phyloP scores from a whole-genome alignment of 2,329 filamentous ascomycete species.

The Dryadomyces quercus-mongolicae region DNA sequence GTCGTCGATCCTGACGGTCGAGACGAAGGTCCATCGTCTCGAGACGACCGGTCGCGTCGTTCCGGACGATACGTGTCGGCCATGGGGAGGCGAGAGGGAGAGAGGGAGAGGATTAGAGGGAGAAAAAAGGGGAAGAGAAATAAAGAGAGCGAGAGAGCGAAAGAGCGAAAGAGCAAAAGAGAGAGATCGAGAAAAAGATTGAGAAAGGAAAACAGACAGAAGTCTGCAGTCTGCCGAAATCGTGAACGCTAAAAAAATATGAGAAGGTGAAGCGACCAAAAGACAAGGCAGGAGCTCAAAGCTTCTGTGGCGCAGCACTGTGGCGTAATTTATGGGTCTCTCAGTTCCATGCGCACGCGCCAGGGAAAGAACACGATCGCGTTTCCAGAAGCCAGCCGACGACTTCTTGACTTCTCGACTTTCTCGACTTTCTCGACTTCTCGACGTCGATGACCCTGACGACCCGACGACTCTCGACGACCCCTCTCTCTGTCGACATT shows the following conservation, averaged over 20 bases:
- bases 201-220: not conserved
- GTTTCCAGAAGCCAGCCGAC: not conserved
- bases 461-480: no score
- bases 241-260: not conserved
- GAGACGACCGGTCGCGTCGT: not conserved
- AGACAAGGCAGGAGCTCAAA: not conserved
- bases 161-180: not conserved
- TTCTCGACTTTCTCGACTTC: no score
- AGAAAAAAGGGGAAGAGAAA: not conserved
- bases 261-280: no score
- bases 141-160: not conserved
- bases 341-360: no score
- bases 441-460: no score
- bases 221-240: no score
- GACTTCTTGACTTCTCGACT: no score
- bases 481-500: no score
- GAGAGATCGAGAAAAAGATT: not conserved
- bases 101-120: no score
- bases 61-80: constrained; percentile 8
- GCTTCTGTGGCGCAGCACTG: not conserved
- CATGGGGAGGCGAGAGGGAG: not conserved
- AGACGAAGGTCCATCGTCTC: not conserved
- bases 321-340: not conserved
- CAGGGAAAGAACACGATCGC: constrained; percentile 2
- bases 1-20: not conserved